These are phyloP conservation scores for Gossypium schwendimanii DNA, from an alignment of 441 rosid genomes.

Conservation along the genomic window DNA sequence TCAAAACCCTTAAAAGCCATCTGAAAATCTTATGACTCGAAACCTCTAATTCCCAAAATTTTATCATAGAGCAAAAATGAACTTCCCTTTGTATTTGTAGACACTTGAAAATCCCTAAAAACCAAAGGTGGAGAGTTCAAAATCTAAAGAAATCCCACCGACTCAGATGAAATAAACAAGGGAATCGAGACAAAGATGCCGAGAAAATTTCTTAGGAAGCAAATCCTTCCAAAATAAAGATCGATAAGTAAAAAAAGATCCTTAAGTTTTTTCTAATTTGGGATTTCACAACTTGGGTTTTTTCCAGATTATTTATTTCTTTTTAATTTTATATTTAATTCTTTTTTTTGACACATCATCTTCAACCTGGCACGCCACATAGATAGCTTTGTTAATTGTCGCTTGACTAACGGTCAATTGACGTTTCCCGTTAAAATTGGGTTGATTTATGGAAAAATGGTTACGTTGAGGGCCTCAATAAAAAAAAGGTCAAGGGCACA, in stretches of 20 bases:
- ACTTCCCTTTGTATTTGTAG: constrained; percentile 6
- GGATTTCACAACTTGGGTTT: too few relatives aligned
- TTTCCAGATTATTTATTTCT: too few relatives aligned
- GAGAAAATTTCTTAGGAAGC: constrained; percentile 7
- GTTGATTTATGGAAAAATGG: too few relatives aligned
- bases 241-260: constrained; percentile 21
- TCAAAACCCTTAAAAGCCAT: constrained; percentile 30
- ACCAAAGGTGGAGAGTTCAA: constrained; percentile 1
- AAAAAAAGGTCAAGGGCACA: too few relatives aligned
- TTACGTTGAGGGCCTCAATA: too few relatives aligned
- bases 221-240: constrained; percentile 6
- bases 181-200: constrained; percentile 12
- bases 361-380: too few relatives aligned
- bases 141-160: constrained; percentile 24
- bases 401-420: too few relatives aligned
- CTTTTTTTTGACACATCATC: too few relatives aligned
- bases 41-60: constrained; percentile 16
- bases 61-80: constrained; percentile 12
- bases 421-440: too few relatives aligned
- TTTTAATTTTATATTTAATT: too few relatives aligned
- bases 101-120: constrained; percentile 26
- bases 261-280: constrained; percentile 17
- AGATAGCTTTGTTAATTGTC: too few relatives aligned
- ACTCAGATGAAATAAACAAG: constrained; percentile 37
- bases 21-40: constrained; percentile 17